Evolutionary conservation across 2,329 filamentous ascomycete species (phyloP), one percentile per base, ranked within the genome.

Genomic region (Claviceps fusiformis): DNA sequence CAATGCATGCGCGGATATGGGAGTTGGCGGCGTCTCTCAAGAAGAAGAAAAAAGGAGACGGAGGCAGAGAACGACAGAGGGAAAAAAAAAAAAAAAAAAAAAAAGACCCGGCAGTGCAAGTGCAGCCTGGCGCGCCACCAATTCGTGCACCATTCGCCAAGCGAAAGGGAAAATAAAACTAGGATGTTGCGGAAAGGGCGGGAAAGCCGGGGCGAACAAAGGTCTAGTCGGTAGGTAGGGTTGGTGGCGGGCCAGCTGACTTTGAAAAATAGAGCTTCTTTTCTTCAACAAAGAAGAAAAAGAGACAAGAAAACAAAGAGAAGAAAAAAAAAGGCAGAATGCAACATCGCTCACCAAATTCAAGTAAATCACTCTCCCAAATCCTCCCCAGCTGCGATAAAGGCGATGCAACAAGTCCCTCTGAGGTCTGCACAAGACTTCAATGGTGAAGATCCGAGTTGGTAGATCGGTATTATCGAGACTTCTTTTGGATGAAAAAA

Each of bases 151-250:
- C 37, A 29, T n/a, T 8, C 15, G 39, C 50, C 50, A 44, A 44
- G 39, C 41, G 50, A 41, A 5, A 27, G 29, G 46, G n/a, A n/a
- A n/a, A n/a, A n/a, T n/a, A n/a, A 39, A n/a, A 29, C 49, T 48
- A 27, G 54, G 50, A 27, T 47, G 27, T 45, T 53, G 54, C 31
- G 50, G 50, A 55, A 33, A 31, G 44, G 49, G 47, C 39, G 41
- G 33, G 24, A 52, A 55, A 52, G 52, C 50, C 13, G 39, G 33
- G 54, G 54, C 13, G 6, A 48, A 31, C 33, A 39, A 46, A 33
- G 11, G 19, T 35, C 27, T 41, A 17, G 41, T 29, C 33, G 43
- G 35, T 29, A 19, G 43, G 35, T 27, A 55, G 37, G 54, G 10
- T 11, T 37, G 5, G 35, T 37, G 54, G 50, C 53, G 54, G 45